These are phyloP conservation scores for Clonostachys rosea DNA, from an alignment of 2,329 filamentous ascomycete species.

Conservation along the genomic window DNA sequence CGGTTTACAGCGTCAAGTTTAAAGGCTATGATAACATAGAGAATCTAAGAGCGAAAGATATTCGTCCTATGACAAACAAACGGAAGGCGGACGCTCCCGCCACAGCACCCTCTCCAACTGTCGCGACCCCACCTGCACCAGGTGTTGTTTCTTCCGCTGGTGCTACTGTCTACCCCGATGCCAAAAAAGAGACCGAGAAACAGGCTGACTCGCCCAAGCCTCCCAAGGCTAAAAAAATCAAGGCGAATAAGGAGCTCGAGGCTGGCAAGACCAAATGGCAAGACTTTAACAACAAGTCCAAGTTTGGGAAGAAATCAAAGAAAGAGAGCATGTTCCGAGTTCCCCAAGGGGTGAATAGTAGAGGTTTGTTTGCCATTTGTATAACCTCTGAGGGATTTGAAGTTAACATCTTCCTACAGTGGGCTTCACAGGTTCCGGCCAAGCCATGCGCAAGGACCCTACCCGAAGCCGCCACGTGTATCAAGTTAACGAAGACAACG, in stretches of 20 bases:
- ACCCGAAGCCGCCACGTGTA: conserved; percentile 81
- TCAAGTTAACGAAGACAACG: conserved; percentile 69
- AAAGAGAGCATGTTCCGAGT: conserved; percentile 98
- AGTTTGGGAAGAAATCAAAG: conserved; percentile 62
- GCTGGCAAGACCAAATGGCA: conserved; percentile 92
- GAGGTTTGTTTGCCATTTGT: conserved; percentile 55
- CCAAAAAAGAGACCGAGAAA: conserved; percentile 55
- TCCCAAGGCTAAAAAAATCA: conserved; percentile 81
- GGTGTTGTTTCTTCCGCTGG: conserved; percentile 49
- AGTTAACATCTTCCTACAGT: conserved; percentile 49
- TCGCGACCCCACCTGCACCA: conserved; percentile 13
- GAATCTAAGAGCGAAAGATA: conserved; percentile 76
- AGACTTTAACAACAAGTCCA: conserved; percentile 79
- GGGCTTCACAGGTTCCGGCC: conserved; percentile 92
- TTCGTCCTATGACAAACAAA: conserved; percentile 76
- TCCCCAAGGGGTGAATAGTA: conserved; percentile 76
- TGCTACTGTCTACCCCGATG: conserved; percentile 56
- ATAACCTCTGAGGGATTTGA: not conserved
- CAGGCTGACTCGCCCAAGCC: conserved; percentile 65
- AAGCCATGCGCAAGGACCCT: conserved; percentile 91
- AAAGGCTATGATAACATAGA: conserved; percentile 85
- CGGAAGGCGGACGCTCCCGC: conserved; percentile 80
- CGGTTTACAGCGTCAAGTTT: conserved; percentile 93
- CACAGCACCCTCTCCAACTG: conserved; percentile 26
- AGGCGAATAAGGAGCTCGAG: conserved; percentile 87